Evolutionary conservation across 768 basidiomycete species (phyloP).

Genomic region (Lentinula lateritia): DNA sequence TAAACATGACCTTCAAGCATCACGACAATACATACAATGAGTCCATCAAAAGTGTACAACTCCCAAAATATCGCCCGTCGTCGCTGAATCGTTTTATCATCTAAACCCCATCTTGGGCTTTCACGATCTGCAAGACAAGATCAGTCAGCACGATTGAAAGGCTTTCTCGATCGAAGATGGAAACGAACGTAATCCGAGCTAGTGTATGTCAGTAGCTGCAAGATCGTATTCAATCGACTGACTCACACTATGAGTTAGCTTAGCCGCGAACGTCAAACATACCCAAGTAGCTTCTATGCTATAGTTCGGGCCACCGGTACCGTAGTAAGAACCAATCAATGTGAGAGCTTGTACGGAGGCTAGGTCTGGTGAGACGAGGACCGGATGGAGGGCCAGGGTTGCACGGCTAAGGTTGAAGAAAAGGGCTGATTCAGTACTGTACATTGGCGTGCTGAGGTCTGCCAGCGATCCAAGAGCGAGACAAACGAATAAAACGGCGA

Average conservation of each 20-base stretch:
- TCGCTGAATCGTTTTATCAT: slow-evolving; percentile 30
- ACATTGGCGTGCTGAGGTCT: slow-evolving; percentile 29
- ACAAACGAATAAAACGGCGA: slow-evolving; percentile 25
- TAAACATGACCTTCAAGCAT: not conserved
- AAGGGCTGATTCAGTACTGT: slow-evolving; percentile 12
- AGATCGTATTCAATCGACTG: not conserved
- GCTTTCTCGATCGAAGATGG: not conserved
- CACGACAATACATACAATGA: slow-evolving; percentile 24
- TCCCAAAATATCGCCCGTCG: slow-evolving; percentile 45
- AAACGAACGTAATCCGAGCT: slow-evolving; percentile 1
- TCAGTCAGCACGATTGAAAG: not conserved
- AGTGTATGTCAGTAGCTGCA: not conserved
- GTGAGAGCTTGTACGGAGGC: slow-evolving; percentile 14
- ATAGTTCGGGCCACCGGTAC: slow-evolving; percentile 11
- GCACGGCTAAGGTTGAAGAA: slow-evolving; percentile 12
- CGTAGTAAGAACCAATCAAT: slow-evolving; percentile 10
- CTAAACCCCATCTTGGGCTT: slow-evolving; percentile 36
- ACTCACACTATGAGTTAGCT: slow-evolving; percentile 27
- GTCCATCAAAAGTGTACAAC: slow-evolving; percentile 30
- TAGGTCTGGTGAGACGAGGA: slow-evolving; percentile 9
- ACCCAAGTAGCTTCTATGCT: slow-evolving; percentile 28
- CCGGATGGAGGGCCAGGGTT: slow-evolving; percentile 8
- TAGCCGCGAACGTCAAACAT: slow-evolving; percentile 21
- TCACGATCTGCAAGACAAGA: slow-evolving; percentile 33
- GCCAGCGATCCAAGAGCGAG: slow-evolving; percentile 31